These are phyloP conservation scores for Monascus purpureus DNA, from an alignment of 495 filamentous ascomycete species.

Conservation along the genomic window DNA sequence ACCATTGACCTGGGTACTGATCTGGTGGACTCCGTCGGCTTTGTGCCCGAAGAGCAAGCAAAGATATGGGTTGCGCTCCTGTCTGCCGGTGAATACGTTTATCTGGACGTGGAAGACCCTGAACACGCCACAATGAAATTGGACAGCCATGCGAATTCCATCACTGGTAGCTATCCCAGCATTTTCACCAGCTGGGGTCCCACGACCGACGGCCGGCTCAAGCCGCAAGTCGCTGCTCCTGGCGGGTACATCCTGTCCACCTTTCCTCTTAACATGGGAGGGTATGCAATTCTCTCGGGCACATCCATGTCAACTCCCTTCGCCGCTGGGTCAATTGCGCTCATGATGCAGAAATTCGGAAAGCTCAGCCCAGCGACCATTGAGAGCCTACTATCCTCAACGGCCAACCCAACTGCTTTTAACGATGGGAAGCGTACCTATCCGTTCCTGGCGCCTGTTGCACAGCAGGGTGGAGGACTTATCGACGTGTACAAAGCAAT, in stretches of 20 bases:
- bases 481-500: constrained; percentile 43
- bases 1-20: constrained; percentile 5
- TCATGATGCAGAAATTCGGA: constrained; percentile 30
- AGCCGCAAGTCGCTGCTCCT: constrained; percentile 38
- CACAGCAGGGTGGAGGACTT: constrained; percentile 43
- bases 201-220: constrained; percentile 38
- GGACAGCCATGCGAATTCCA: constrained; percentile 4
- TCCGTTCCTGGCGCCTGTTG: constrained; percentile 34
- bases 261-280: constrained; percentile 32
- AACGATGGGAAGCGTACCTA: constrained; percentile 27
- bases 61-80: constrained; percentile 33
- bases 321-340: constrained; percentile 38
- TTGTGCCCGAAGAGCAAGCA: constrained; percentile 26
- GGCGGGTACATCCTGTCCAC: constrained; percentile 45
- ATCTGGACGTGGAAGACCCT: constrained; percentile 15
- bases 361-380: constrained; percentile 21
- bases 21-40: constrained; percentile 5
- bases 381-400: constrained; percentile 20
- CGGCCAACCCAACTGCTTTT: constrained; percentile 27
- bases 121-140: constrained; percentile 6
- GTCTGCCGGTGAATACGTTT: constrained; percentile 26
- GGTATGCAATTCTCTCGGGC: constrained; percentile 29
- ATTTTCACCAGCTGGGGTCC: constrained; percentile 43
- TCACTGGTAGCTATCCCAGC: constrained; percentile 21
- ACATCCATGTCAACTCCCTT: constrained; percentile 45